phyloP scores from a whole-genome alignment of 78 protist species.

The Dictyostelium discoideum region dicty_2.7 NC_007090.3:4633501-4634000 shows the following conservation, averaged over 20 bases:
- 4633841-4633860: background rate
- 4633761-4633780: conserved; percentile 3
- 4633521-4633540: background rate
- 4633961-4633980: background rate
- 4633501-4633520: background rate
- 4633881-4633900: background rate
- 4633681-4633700: background rate
- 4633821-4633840: background rate
- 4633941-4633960: background rate
- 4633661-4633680: background rate
- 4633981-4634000: background rate
- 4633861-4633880: background rate
- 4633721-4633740: background rate
- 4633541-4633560: background rate
- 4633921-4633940: background rate
- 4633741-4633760: background rate
- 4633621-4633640: background rate
- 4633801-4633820: background rate
- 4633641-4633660: background rate
- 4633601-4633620: background rate
- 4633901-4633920: background rate
- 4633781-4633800: conserved; percentile 7
- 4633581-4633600: background rate
- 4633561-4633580: background rate
- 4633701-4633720: background rate